Evolutionary conservation across 176 grass and related monocot species (phyloP).

Genomic region (Triticum dicoccoides): DNA sequence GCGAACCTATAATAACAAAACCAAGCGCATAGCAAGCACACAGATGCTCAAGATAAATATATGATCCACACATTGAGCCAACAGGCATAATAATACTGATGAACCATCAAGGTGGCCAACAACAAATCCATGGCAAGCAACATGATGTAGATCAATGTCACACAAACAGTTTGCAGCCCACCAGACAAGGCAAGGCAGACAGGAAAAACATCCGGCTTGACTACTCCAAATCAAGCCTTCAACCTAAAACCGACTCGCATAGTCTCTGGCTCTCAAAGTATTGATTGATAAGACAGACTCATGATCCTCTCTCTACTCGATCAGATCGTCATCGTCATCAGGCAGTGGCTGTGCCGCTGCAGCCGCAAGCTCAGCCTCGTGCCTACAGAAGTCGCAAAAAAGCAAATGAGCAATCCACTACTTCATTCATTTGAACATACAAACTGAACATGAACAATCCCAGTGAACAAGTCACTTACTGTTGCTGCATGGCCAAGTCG

Average conservation of each 20-base stretch:
- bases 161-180: constrained; percentile 30
- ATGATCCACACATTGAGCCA: too few species aligned
- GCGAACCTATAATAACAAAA: too few species aligned
- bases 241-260: constrained; percentile 32
- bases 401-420: neutral
- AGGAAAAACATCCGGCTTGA: constrained; percentile 16
- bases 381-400: constrained; percentile 19
- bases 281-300: neutral
- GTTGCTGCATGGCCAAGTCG: constrained; percentile 81
- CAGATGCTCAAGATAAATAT: too few species aligned
- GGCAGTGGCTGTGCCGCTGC: constrained; percentile 77
- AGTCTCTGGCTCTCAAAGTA: constrained; percentile 10
- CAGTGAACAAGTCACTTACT: constrained; percentile 44
- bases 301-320: constrained; percentile 53
- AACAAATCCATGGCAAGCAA: constrained; percentile 44
- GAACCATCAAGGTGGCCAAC: constrained; percentile 11
- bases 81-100: constrained; percentile 1
- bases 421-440: neutral
- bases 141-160: constrained; percentile 18
- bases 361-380: constrained; percentile 59
- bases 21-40: too few species aligned
- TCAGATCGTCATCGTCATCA: constrained; percentile 75
- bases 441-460: neutral
- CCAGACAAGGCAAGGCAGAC: neutral
- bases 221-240: constrained; percentile 9